Conservation (phyloP, 2,329 filamentous ascomycete species). For the Curvularia sp. region DNA sequence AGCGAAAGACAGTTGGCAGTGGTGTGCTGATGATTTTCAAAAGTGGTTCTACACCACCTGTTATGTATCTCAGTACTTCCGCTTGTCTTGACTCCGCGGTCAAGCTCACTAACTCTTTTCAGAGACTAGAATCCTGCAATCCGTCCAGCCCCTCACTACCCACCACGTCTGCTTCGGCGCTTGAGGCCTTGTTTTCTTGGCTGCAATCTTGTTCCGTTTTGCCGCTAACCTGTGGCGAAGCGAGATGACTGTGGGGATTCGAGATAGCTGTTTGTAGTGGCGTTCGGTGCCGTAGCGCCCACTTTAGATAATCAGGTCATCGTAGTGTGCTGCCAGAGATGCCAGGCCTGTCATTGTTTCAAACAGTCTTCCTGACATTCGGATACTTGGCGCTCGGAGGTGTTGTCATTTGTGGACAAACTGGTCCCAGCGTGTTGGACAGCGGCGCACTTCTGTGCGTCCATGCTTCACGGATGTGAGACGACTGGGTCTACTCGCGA, state of each 20-base stretch:
- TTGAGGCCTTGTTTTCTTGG: slow-evolving; percentile 8
- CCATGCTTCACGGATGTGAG: background rate
- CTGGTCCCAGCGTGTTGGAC: background rate
- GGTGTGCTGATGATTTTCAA: slow-evolving; percentile 10
- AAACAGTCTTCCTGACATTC: slow-evolving; percentile 1
- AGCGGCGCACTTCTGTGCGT: background rate
- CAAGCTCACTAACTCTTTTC: slow-evolving; percentile 1
- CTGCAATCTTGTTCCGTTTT: slow-evolving; percentile 2
- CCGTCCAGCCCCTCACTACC: background rate
- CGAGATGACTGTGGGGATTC: slow-evolving; percentile 9
- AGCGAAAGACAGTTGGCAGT: slow-evolving; percentile 9
- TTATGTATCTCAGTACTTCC: slow-evolving; percentile 11
- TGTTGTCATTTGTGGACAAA: background rate
- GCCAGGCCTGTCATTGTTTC: slow-evolving; percentile 5
- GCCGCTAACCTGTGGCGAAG: slow-evolving; percentile 9
- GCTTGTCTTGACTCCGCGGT: background rate
- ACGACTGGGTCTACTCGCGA: background rate
- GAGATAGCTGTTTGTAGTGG: slow-evolving; percentile 4
- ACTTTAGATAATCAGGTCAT: background rate
- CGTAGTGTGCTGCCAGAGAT: background rate
- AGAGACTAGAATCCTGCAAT: background rate
- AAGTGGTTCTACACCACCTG: background rate
- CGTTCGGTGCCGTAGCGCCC: slow-evolving; percentile 4
- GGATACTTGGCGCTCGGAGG: slow-evolving; percentile 6
- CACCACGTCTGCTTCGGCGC: background rate